A percentile compares a stretch with the other conserved stretches of the same genome.
Conservation (phyloP, 2,329 filamentous ascomycete species). For the Cytospora leucostoma region DNA sequence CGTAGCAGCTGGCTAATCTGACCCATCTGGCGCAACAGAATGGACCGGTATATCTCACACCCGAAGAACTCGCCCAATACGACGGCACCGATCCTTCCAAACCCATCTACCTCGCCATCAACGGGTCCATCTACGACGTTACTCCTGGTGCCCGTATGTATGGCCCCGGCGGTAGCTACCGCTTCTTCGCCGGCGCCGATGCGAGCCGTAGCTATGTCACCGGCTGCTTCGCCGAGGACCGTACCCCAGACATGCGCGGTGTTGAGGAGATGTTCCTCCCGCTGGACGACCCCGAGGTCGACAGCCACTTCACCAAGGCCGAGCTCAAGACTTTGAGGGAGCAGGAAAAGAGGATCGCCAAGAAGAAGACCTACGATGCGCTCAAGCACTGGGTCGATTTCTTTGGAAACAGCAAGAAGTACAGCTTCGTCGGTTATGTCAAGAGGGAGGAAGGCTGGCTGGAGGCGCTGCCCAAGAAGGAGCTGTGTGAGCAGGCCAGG, state of each 20-base stretch:
- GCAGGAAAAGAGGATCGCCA: conserved; percentile 66
- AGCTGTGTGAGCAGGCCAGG: conserved; percentile 71
- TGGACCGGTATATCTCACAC: conserved; percentile 70
- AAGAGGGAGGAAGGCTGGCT: conserved; percentile 62
- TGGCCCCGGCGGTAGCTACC: conserved; percentile 83
- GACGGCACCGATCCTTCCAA: conserved; percentile 74
- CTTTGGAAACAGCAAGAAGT: conserved; percentile 78
- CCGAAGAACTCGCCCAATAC: conserved; percentile 70
- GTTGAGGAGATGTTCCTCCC: conserved; percentile 83
- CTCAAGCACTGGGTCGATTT: conserved; percentile 82
- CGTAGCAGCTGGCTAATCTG: background rate
- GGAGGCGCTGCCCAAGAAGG: conserved; percentile 60
- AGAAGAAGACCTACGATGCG: conserved; percentile 63
- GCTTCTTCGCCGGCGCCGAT: conserved; percentile 83
- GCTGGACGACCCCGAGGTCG: conserved; percentile 62
- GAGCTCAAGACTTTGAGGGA: conserved; percentile 57
- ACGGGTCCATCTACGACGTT: conserved; percentile 85
- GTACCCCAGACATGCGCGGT: conserved; percentile 80
- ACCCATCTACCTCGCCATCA: conserved; percentile 89
- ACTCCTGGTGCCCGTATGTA: conserved; percentile 69
- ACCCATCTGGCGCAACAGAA: conserved; percentile 45
- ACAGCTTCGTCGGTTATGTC: conserved; percentile 77
- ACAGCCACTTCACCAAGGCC: conserved; percentile 56
- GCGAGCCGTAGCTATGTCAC: conserved; percentile 89
- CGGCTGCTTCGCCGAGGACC: conserved; percentile 86